Base-by-base conservation (phyloP, 1,284 basidiomycete genomes). In the Grifola frondosa region DNA sequence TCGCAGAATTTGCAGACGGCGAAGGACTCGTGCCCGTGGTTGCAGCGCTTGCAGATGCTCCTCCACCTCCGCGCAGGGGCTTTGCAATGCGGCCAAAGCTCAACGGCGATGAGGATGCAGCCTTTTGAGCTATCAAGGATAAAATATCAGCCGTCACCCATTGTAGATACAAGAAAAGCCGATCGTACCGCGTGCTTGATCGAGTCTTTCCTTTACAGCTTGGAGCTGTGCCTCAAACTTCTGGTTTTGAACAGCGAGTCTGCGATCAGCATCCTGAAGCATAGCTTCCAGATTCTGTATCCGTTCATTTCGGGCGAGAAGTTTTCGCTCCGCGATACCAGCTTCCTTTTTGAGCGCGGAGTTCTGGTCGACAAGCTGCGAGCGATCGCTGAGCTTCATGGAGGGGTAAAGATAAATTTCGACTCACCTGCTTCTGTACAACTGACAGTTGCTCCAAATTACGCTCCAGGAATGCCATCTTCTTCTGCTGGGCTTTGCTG, bases 381-480 rank as follows among this genome's bases (percentile, higher is more conserved):
- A 54, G 38, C 30, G 42, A 46, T 47, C 23, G 34, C 31, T 16
- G 36, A 26, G 26, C 28, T 37, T 30, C 34, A 21, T 41, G 28
- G 28, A 51, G 36, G 58, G 46, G 43, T 26, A 45, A 36, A 48
- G 38, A 29, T 47, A 42, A 25, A 28, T 39, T 16, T 21, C 30
- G 30, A 57, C 70, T 37, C 48, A 84, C 92, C 82, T 97, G 94
- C 70, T 97, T 97, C 78, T 99, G 97, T 25, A 99, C 95, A 43
- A 91, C 71, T 31, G 92, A 96, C 55, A 99, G 74, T 61, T 97
- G 93, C 64, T 99, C 96, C 41, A 99, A 73, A 64, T 99, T 99
- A 51, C 96, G 88, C 64, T 98, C 96, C 46, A 99, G 70, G 78
- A 98, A 96, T 22, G 92, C 91, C 90, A 99, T 97, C 80, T 98